Percentiles rank a stretch among this genome's conserved stretches.
phyloP scores from a whole-genome alignment of 805 yeast species.

The Candida patagonica region DNA sequence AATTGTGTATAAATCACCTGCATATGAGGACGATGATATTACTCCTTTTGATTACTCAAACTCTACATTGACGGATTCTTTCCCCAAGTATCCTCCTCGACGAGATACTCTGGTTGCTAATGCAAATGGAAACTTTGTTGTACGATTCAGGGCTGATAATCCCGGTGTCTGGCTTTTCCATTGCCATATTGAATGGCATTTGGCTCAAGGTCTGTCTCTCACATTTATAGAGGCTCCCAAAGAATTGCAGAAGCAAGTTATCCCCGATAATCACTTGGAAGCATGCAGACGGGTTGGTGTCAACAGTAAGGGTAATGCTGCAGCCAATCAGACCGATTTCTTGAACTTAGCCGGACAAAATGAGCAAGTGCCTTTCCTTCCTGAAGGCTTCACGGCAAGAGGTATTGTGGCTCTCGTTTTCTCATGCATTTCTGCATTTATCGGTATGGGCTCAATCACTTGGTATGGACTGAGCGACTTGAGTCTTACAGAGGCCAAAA shows the following conservation, averaged over 20 bases:
- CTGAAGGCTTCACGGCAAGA: slow-evolving; percentile 85
- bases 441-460: slow-evolving; percentile 71
- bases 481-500: slow-evolving; percentile 54
- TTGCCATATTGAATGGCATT: slow-evolving; percentile 98
- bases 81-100: slow-evolving; percentile 69
- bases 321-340: slow-evolving; percentile 58
- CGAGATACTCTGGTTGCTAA: slow-evolving; percentile 76
- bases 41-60: slow-evolving; percentile 46
- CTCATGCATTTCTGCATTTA: slow-evolving; percentile 74
- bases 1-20: slow-evolving; percentile 60
- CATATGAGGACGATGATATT: slow-evolving; percentile 42
- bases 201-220: slow-evolving; percentile 86
- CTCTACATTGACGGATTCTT: slow-evolving; percentile 30
- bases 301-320: slow-evolving; percentile 72
- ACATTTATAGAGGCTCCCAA: slow-evolving; percentile 76
- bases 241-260: slow-evolving; percentile 45
- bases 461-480: slow-evolving; percentile 82
- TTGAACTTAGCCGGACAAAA: slow-evolving; percentile 68
- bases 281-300: slow-evolving; percentile 54
- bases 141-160: slow-evolving; percentile 84
- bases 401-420: slow-evolving; percentile 93
- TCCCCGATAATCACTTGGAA: slow-evolving; percentile 51
- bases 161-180: slow-evolving; percentile 99
- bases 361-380: slow-evolving; percentile 56
- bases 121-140: slow-evolving; percentile 76